Evolutionary conservation across 108 stramenopile genomes (phyloP), one percentile per base, ranked within the genome.

Genomic region (Cyclotella choctawhatcheeana): DNA sequence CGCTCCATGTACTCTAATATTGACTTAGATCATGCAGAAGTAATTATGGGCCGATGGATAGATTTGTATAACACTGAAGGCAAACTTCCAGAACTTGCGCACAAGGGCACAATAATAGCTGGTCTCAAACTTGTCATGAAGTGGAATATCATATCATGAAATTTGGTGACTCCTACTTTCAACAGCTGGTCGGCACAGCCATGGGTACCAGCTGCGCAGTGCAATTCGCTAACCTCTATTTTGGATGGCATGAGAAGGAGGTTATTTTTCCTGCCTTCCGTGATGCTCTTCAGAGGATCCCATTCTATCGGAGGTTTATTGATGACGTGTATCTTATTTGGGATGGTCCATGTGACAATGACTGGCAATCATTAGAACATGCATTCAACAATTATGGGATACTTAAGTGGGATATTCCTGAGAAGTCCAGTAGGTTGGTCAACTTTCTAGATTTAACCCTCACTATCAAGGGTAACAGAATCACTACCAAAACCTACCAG

Each of bases 141-240:
- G 1, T 13, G 1, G 4, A 56, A 56, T 18, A 56, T 56, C 27
- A 6, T 30, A 16, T 4, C 55, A n/a, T n/a, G n/a, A 12, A 66
- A 44, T 74, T 67, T 21, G 73, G 73, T 33, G 54, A 66, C 47
- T 48, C 50, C 31, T 44, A 40, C 50, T 74, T 67, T 37, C 30
- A 56, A 35, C 73, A 74, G 34, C 10, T 55, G 0, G 29, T 65
- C 17, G 64, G 73, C 0, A 67, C 66, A 2, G 73, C 73, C 17
- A 74, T 74, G 73, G 73, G 64, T 1, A 74, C 73, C n/a, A 44
- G 65, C 17, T 64, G 29, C 1, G 73, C 73, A 67, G 34, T 37
- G 0, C 22, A 44, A 2, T 74, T 66, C 21, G 73, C 73, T 8
- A 66, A 43, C 20, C 31, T 74, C 31, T 74, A 67, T 54, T 74